phyloP scores from a whole-genome alignment of 148 eudicot species.

The Salicornia ramosissima region DNA sequence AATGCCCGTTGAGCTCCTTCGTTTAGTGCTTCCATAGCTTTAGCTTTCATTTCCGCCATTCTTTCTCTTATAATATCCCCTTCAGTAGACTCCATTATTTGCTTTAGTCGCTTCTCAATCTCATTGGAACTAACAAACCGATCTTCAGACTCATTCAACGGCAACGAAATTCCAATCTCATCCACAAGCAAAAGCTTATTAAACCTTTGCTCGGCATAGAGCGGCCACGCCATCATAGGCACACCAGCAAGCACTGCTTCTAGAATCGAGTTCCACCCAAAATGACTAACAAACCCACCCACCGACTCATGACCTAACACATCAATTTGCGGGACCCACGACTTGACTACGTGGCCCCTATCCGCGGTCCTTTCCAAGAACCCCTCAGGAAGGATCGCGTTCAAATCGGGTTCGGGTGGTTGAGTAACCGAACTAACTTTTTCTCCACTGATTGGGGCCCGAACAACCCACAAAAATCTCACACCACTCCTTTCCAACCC shows the following conservation, averaged over 20 bases:
- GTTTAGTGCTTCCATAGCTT: conserved; percentile 20
- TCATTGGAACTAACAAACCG: conserved; percentile 33
- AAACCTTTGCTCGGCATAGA: conserved; percentile 46
- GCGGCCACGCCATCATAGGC: conserved; percentile 47
- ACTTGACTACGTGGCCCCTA: conserved; percentile 43
- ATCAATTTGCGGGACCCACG: conserved; percentile 53
- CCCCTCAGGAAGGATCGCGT: conserved; percentile 35
- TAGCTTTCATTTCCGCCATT: conserved; percentile 7
- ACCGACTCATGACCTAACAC: conserved; percentile 42
- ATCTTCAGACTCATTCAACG: conserved; percentile 30
- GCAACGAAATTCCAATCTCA: conserved; percentile 33
- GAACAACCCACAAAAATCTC: conserved; percentile 58
- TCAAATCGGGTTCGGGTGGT: conserved; percentile 37
- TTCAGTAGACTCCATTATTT: conserved; percentile 29
- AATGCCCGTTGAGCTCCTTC: conserved; percentile 27
- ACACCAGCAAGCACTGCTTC: conserved; percentile 35
- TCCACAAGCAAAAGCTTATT: conserved; percentile 38
- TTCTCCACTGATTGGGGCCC: conserved; percentile 34
- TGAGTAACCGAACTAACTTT: not conserved
- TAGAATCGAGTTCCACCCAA: conserved; percentile 50
- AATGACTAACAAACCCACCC: conserved; percentile 62
- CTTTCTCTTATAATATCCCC: conserved; percentile 14
- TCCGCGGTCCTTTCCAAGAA: conserved; percentile 43
- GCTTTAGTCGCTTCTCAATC: conserved; percentile 37
- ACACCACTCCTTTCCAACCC: conserved; percentile 53